Conservation (phyloP, 441 rosid species). For the Pelargonium myrrhifolium region DNA sequence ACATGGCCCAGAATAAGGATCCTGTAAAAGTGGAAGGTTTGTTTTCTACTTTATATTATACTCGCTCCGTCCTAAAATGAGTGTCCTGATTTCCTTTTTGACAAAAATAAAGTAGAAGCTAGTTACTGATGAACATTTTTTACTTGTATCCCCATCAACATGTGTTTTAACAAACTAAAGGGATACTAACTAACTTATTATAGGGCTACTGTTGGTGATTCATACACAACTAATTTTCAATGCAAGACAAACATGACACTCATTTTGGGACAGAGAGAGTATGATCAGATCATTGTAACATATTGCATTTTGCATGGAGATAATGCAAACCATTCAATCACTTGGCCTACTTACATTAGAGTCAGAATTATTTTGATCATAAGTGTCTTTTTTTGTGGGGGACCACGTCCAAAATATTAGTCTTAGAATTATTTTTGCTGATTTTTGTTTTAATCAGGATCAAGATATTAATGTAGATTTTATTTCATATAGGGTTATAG, state of each 20-base stretch:
- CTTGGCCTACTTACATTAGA: background rate
- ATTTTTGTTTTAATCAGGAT: background rate
- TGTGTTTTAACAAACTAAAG: too few species aligned
- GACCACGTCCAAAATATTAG: background rate
- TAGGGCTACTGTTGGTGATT: too few species aligned
- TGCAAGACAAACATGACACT: too few species aligned
- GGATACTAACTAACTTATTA: too few species aligned
- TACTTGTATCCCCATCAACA: too few species aligned
- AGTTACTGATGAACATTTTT: too few species aligned
- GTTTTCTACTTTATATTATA: slow-evolving; percentile 11
- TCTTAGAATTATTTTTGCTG: background rate
- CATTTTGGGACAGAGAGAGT: too few species aligned
- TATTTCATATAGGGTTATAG: background rate
- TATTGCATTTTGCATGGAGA: background rate
- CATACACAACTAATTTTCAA: too few species aligned
- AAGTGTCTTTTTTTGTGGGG: background rate
- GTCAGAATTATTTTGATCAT: background rate
- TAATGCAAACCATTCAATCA: background rate
- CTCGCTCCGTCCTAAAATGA: too few species aligned
- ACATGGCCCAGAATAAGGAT: slow-evolving; percentile 41
- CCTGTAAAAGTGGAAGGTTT: slow-evolving; percentile 64
- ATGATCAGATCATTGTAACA: background rate
- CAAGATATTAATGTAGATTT: background rate
- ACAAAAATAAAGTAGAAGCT: too few species aligned
- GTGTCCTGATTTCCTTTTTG: too few species aligned